Conservation (phyloP, 2,329 filamentous ascomycete species). For the Aspergillus eucalypticola region DNA sequence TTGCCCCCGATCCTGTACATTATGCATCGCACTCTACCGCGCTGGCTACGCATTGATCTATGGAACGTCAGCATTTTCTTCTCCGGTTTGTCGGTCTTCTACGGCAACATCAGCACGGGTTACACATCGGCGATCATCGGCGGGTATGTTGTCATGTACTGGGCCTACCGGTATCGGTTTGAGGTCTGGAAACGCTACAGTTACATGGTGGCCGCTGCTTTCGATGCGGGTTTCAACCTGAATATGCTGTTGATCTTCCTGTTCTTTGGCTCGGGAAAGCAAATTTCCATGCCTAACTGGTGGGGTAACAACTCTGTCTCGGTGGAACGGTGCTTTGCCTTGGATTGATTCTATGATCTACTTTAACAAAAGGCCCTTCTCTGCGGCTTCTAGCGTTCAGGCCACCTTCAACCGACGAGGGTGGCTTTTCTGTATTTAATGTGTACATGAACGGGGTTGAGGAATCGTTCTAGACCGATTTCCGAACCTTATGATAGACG, state of each 20-base stretch:
- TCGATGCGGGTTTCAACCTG: slow-evolving; percentile 64
- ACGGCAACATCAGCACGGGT: slow-evolving; percentile 63
- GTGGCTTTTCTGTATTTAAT: background rate
- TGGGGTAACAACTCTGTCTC: slow-evolving; percentile 60
- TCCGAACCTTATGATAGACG: background rate
- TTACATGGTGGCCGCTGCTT: slow-evolving; percentile 62
- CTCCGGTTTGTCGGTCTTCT: slow-evolving; percentile 56
- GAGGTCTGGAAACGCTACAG: slow-evolving; percentile 62
- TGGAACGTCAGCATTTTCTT: slow-evolving; percentile 66
- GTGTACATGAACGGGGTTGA: background rate
- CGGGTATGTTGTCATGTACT: slow-evolving; percentile 63
- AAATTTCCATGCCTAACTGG: slow-evolving; percentile 63
- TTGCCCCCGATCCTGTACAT: slow-evolving; percentile 45
- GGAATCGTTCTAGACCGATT: background rate
- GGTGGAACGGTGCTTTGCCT: slow-evolving; percentile 62
- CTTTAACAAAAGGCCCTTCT: no score
- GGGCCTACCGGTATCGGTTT: slow-evolving; percentile 57
- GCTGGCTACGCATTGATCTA: slow-evolving; percentile 53
- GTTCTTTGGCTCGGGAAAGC: slow-evolving; percentile 58
- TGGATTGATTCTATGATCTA: slow-evolving; percentile 27
- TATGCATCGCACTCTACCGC: slow-evolving; percentile 56
- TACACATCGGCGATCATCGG: slow-evolving; percentile 59
- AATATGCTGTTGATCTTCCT: slow-evolving; percentile 64
- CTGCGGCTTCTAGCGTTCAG: background rate
- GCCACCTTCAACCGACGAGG: background rate